Percentiles rank a stretch among this genome's conserved stretches.
Evolutionary conservation across 106 monocot genomes (phyloP).

Genomic region (Dioscorea zingiberensis): DNA sequence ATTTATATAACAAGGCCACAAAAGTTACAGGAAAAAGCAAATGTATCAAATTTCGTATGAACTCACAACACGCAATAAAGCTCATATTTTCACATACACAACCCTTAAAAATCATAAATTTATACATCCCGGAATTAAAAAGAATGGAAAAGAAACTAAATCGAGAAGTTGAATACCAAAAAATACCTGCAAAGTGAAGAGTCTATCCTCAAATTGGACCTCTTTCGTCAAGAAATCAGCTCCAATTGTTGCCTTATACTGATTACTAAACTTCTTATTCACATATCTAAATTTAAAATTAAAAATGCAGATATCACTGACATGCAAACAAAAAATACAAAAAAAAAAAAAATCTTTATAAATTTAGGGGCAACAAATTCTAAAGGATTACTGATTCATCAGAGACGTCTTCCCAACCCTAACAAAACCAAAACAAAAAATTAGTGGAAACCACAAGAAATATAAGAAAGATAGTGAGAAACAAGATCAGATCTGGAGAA

Average conservation of each 20-base stretch:
- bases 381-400: slow-evolving; percentile 33
- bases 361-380: background rate
- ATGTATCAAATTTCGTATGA: too few species aligned
- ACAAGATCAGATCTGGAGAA: background rate
- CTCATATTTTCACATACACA: too few species aligned
- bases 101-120: too few species aligned
- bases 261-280: slow-evolving; percentile 56
- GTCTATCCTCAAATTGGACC: slow-evolving; percentile 65
- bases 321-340: background rate
- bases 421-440: background rate
- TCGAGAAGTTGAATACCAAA: background rate
- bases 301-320: background rate
- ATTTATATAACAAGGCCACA: too few species aligned
- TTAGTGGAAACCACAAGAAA: background rate
- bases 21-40: too few species aligned
- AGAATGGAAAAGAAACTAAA: too few species aligned
- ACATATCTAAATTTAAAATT: slow-evolving; percentile 20
- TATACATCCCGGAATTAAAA: too few species aligned
- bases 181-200: slow-evolving; percentile 41
- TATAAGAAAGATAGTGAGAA: background rate
- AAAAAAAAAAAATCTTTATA: background rate
- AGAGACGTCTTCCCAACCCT: slow-evolving; percentile 43
- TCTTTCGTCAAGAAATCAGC: slow-evolving; percentile 82
- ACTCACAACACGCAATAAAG: too few species aligned
- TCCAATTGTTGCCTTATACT: slow-evolving; percentile 77